phyloP scores from a whole-genome alignment of 2,329 filamentous ascomycete genomes.

The Diaporthe eres region DNA sequence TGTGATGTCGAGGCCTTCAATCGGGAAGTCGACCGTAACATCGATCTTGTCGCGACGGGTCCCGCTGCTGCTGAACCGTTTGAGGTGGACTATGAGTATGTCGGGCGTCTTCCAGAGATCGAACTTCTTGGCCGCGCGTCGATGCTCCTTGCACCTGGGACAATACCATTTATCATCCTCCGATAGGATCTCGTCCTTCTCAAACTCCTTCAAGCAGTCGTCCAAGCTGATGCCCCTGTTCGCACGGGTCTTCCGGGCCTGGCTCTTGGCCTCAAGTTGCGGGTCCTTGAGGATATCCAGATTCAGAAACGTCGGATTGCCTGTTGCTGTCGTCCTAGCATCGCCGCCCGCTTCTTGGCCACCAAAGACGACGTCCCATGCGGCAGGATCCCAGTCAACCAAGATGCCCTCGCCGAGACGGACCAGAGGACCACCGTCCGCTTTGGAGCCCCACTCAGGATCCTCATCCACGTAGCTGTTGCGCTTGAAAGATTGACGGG shows the following conservation, averaged over 20 bases:
- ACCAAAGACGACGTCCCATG: conserved; percentile 79
- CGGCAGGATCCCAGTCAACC: conserved; percentile 84
- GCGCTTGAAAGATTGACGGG: conserved; percentile 41
- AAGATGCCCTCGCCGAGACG: conserved; percentile 87
- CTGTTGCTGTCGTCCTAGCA: conserved; percentile 65
- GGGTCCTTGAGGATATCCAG: conserved; percentile 71
- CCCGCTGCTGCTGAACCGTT: conserved; percentile 90
- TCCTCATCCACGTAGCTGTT: conserved; percentile 53
- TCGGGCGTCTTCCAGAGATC: conserved; percentile 98
- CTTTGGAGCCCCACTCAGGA: conserved; percentile 44
- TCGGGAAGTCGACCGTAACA: conserved; percentile 89
- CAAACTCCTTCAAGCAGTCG: conserved; percentile 94
- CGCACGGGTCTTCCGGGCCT: conserved; percentile 74
- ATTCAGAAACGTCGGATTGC: conserved; percentile 69
- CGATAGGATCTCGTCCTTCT: conserved; percentile 92
- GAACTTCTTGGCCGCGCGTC: conserved; percentile 94
- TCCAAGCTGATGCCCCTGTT: conserved; percentile 86
- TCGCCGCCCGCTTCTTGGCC: conserved; percentile 54
- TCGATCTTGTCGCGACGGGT: conserved; percentile 92
- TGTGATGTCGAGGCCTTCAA: conserved; percentile 87
- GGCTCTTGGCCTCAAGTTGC: conserved; percentile 74
- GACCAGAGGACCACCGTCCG: conserved; percentile 75
- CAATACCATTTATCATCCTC: conserved; percentile 99
- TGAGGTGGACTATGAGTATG: conserved; percentile 94
- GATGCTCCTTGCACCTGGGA: conserved; percentile 93